Evolutionary conservation across 2,329 filamentous ascomycete species (phyloP).

Genomic region (Madurella mycetomatis): DNA sequence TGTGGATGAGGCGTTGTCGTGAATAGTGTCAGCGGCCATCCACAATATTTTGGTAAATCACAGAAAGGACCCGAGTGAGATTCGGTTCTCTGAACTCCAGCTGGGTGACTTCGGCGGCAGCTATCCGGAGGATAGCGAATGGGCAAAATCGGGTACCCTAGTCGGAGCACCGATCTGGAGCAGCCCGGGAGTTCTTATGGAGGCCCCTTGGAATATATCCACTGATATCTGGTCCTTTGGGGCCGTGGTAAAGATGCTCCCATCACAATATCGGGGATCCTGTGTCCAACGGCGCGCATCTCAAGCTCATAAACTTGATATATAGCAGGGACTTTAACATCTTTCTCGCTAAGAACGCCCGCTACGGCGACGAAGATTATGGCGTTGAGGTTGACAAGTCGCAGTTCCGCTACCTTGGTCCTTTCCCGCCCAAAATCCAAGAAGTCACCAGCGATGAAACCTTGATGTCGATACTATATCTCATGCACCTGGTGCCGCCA

Average conservation of each 20-base stretch:
- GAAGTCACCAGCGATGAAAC: neutral
- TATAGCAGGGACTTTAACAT: neutral
- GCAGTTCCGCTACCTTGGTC: neutral
- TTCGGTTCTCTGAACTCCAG: neutral
- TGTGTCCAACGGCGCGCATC: neutral
- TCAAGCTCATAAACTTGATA: neutral
- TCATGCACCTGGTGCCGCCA: neutral
- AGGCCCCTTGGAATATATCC: neutral
- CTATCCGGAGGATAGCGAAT: neutral
- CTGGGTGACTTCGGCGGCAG: neutral
- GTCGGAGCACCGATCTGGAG: neutral
- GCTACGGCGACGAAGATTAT: neutral
- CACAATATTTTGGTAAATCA: neutral
- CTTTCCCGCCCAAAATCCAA: neutral
- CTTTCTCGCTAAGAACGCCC: neutral
- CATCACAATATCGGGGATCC: neutral
- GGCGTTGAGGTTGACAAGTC: neutral
- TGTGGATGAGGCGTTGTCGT: neutral
- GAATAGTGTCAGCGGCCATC: neutral
- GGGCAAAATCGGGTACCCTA: neutral
- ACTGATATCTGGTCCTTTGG: neutral
- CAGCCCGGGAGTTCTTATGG: neutral
- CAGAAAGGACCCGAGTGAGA: neutral
- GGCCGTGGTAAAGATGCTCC: neutral
- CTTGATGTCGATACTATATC: neutral